Evolutionary conservation across 345 rosid species (phyloP).

Genomic region (Carallia brachiata): DNA sequence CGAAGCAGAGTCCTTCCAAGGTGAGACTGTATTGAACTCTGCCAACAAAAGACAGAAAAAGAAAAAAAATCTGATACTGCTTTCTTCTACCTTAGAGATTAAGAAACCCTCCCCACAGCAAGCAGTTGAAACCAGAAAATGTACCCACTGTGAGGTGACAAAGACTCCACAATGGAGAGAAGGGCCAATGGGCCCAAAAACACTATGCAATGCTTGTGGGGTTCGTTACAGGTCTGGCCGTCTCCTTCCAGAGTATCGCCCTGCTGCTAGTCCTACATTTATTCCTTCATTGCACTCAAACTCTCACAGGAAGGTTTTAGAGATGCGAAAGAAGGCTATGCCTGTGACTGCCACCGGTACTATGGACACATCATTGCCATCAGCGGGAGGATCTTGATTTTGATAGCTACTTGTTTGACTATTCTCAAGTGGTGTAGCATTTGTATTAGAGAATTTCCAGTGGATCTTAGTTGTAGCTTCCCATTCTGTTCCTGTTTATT

Average conservation of each 20-base stretch:
- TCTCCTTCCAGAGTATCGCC: constrained; percentile 90
- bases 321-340: constrained; percentile 61
- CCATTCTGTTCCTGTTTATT: constrained; percentile 18
- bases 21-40: constrained; percentile 6
- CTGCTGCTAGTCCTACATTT: constrained; percentile 87
- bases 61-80: constrained; percentile 30
- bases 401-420: constrained; percentile 35
- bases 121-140: constrained; percentile 42
- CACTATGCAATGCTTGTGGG: constrained; percentile 97
- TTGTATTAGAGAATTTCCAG: constrained; percentile 24
- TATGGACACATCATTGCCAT: not conserved
- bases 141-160: constrained; percentile 73
- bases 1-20: constrained; percentile 13
- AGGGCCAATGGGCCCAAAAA: constrained; percentile 90
- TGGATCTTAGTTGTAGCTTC: constrained; percentile 17
- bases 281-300: constrained; percentile 68
- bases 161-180: constrained; percentile 97
- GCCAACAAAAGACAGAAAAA: constrained; percentile 17
- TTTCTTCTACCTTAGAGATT: constrained; percentile 31
- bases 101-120: constrained; percentile 19
- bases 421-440: constrained; percentile 21
- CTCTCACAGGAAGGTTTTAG: constrained; percentile 73
- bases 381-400: constrained; percentile 18
- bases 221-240: constrained; percentile 90
- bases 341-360: not conserved